Evolutionary conservation across 768 basidiomycete genomes (phyloP), one percentile per base, ranked within the genome.

Genomic region (Austroboletus eburneus): DNA sequence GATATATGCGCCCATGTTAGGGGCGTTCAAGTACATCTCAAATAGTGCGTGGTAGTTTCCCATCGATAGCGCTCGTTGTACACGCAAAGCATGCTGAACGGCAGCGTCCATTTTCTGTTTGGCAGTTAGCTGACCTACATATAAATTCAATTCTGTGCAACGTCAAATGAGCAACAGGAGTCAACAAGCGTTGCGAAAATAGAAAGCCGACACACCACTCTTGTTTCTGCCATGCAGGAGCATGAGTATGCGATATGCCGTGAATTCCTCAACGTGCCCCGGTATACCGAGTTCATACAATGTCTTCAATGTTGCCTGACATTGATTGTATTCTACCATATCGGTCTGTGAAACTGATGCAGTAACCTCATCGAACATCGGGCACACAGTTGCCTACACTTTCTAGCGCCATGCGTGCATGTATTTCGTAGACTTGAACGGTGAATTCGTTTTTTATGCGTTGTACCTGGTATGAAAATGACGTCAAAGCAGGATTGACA

Each of bases 391-490:
- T 4, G 69, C 81, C 48, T 68, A 92, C 91, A 58, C 81, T 84
- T 77, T 94, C 91, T 33, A 99, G 73, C 36, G 96, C 96, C 75
- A 98, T 95, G 27, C 96, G 83, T 21, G 91, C 96, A 69, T 99
- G 96, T 32, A 95, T 96, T 65, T 99, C 96, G 62, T 99, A 99
- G 10, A 96, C 96, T 65, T 86, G 79, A 22, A 95, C 92, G 7
- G 96, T 97, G 59, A 99, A 96, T 45, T 95, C 91, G 57, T 96
- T 98, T 72, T 96, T 97, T 56, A 99, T 96, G 25, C 96, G 85
- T 72, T 99, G 96, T 20, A 99, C 95, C 95, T 98, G 37, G 20
- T 36, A 29, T 45, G 32, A 39, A 43, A 49, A 33, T 33, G 21
- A 45, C 25, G 45, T 48, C 49, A 55, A 42, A 40, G 46, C 29